A percentile compares a stretch with the other conserved stretches of the same genome.
Evolutionary conservation across 306 rosid species (phyloP).

Genomic region (Vachellia collinsii): DNA sequence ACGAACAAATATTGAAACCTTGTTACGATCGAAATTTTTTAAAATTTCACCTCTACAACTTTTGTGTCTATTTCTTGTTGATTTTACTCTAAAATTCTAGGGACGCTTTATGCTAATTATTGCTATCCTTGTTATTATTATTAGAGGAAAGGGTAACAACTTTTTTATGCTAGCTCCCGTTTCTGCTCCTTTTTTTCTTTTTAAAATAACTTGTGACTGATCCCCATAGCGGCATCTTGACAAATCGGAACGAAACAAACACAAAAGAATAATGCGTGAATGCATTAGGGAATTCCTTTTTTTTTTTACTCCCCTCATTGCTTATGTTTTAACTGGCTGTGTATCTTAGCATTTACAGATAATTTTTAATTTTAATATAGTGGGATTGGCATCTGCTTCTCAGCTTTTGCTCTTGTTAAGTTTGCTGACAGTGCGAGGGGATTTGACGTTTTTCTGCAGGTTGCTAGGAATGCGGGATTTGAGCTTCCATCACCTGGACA

Average conservation of each 20-base stretch:
- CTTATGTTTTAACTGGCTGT: background rate
- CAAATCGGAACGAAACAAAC: background rate
- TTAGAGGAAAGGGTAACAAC: background rate
- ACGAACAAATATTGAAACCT: background rate
- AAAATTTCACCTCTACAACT: background rate
- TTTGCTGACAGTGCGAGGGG: constrained; percentile 8
- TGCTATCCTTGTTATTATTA: background rate
- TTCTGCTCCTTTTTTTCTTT: background rate
- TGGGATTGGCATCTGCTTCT: constrained; percentile 3
- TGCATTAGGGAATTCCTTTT: background rate
- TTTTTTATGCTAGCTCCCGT: background rate
- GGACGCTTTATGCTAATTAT: background rate
- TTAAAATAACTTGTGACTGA: background rate
- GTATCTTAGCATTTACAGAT: background rate
- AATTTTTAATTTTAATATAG: constrained; percentile 10
- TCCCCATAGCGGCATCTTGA: background rate
- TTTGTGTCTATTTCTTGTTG: background rate
- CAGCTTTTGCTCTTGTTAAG: background rate
- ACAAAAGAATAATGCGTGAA: background rate
- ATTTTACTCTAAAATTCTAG: background rate
- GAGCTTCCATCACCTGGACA: constrained; percentile 83
- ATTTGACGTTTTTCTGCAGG: constrained; percentile 53
- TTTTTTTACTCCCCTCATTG: background rate
- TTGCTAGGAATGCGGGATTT: constrained; percentile 63
- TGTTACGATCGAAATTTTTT: background rate